Base-by-base conservation (phyloP, 2,329 filamentous ascomycete species). In the Fusarium succisae region DNA sequence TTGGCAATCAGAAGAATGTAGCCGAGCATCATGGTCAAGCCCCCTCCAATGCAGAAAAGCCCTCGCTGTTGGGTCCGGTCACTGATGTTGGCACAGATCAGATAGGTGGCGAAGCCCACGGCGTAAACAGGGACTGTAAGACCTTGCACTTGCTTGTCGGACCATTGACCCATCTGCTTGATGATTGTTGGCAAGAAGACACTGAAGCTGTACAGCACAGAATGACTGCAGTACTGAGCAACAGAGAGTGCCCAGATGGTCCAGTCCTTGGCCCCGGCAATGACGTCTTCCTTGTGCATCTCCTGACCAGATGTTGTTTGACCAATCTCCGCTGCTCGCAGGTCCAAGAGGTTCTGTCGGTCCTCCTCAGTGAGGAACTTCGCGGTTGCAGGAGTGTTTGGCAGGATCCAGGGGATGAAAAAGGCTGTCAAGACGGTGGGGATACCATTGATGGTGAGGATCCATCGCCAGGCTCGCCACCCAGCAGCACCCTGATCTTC, bases 101-200 rank as follows among this genome's bases (percentile, higher is more conserved):
- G 82, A 72, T 92, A 93, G 0, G 85, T 87, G 26, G 90, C 84
- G 0, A 90, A 91, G 3, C 91, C 91, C 3, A 92, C 78, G 0
- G 87, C 86, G 71, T 93, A 93, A 77, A 91, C 91, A 3, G 92
- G 92, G 26, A 93, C 90, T 0, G 91, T 93, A 48, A 93, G 84
- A 41, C 90, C 89, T 77, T 94, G 91, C 0, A 91, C 87, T 73
- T 91, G 85, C 0, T 89, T 85, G 1, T 83, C 83, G 1, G 85
- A 84, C 81, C 90, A 92, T 6, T 79, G 79, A 6, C 91, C 89
- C 67, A 93, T 87, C 1, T 86, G 87, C 59, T 87, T 83, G 78
- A 93, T 92, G 70, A 94, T 93, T 3, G 90, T 92, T 0, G 91
- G 92, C 41, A 93, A 81, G 77, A 93, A 93, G 2, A 90, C 92